Base-by-base conservation (phyloP, 2,329 filamentous ascomycete genomes). In the Exophiala bonariae region DNA sequence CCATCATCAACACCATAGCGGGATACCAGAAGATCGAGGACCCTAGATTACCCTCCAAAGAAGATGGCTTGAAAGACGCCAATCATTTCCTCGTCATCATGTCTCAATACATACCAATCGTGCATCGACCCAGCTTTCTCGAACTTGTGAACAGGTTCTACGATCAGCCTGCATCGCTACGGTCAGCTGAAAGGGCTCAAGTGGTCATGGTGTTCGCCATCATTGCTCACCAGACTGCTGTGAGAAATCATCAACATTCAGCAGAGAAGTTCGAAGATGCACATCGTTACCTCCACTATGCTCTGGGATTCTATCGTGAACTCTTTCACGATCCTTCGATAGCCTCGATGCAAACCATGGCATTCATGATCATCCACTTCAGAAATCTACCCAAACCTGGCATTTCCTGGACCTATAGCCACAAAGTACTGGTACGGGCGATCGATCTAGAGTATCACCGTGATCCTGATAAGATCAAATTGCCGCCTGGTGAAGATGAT, bases 381-480 rank as follows among this genome's bases (percentile, higher is more conserved):
- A 82, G 89, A 49, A 83, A 82, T 41, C 90, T 93, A 49, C 86
- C 87, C 22, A 89, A 91, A 59, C 87, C 89, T 1, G 87, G 86
- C 10, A 82, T 85, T 33, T 86, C 85, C 44, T 85, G 83, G 68
- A 78, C 86, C 56, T 75, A 91, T 50, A 79, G 79, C 23, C 81
- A 80, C 42, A 75, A 81, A 37, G 80, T 86, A 1, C 72, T 91
- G 34, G 75, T 81, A 4, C 72, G 86, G 22, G 87, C 87, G 8
- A 77, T 92, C 28, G 88, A 93, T 58, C 70, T 89, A 31, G 85
- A 87, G 14, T 72, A 93, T 30, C 87, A 95, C 63, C 78, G 87
- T 32, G 83, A 83, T n/a, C 76, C 78, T 10, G 84, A 81, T 54
- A 76, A 77, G 37, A 81, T 79, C 75, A 67, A 69, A 14, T 64